Evolutionary conservation across 495 filamentous ascomycete genomes (phyloP).

Genomic region (Penicillium steckii): DNA sequence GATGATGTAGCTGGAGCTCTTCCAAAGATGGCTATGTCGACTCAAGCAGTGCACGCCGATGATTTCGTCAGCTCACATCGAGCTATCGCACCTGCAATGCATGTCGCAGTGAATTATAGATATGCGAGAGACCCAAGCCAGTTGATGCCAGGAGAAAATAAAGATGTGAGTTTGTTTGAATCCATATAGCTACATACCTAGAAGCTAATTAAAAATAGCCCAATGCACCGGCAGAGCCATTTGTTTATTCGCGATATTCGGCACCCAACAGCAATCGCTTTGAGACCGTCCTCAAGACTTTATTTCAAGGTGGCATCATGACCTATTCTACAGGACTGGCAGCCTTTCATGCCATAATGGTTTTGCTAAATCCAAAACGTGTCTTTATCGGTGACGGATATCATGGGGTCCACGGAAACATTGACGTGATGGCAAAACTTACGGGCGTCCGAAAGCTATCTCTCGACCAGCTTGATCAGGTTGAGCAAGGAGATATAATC

Average conservation of each 20-base stretch:
- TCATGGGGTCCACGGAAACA: constrained; percentile 83
- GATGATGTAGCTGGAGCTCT: no score
- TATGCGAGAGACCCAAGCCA: constrained; percentile 15
- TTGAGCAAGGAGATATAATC: constrained; percentile 73
- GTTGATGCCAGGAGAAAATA: constrained; percentile 14
- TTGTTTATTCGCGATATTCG: constrained; percentile 73
- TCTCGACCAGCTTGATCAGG: constrained; percentile 55
- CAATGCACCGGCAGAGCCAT: constrained; percentile 23
- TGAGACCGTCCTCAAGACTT: constrained; percentile 67
- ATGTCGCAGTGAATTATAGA: constrained; percentile 16
- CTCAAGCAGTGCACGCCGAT: constrained; percentile 16
- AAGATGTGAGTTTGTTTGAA: constrained; percentile 13
- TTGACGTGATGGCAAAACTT: constrained; percentile 64
- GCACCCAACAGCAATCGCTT: constrained; percentile 74
- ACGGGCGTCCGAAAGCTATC: constrained; percentile 62
- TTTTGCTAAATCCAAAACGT: constrained; percentile 69
- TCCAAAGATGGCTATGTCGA: constrained; percentile 9
- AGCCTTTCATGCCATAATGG: constrained; percentile 78
- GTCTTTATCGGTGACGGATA: constrained; percentile 80
- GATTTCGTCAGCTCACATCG: constrained; percentile 17
- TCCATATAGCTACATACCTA: no score
- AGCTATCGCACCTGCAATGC: constrained; percentile 19
- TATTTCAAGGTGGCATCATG: constrained; percentile 65
- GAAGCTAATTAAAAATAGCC: no score
- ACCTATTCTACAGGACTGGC: constrained; percentile 81